Evolutionary conservation across 169 alveolate genomes (phyloP).

Genomic region (Babesia ovata): DNA sequence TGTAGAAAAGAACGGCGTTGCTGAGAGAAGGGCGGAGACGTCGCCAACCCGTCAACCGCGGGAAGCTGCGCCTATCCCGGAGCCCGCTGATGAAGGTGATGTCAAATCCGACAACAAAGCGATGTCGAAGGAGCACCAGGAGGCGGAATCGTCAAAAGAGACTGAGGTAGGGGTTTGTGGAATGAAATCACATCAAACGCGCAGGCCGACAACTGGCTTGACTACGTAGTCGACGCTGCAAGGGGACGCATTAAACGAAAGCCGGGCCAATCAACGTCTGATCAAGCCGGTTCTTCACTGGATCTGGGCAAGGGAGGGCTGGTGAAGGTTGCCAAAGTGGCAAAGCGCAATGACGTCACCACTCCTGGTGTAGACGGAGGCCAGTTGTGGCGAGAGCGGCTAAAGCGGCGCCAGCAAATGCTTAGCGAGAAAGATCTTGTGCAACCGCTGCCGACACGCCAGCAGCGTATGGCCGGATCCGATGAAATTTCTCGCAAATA

Average conservation of each 20-base stretch:
- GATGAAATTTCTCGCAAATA: neutral
- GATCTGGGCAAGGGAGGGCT: slow-evolving; percentile 28
- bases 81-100: too few relatives aligned
- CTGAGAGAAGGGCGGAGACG: too few relatives aligned
- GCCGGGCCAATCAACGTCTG: neutral
- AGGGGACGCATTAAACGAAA: slow-evolving; percentile 2
- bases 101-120: too few relatives aligned
- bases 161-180: too few relatives aligned
- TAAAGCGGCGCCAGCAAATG: neutral
- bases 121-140: too few relatives aligned
- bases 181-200: too few relatives aligned
- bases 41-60: too few relatives aligned
- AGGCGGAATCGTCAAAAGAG: too few relatives aligned
- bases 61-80: too few relatives aligned
- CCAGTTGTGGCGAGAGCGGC: slow-evolving; percentile 7
- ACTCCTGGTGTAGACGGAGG: slow-evolving; percentile 8
- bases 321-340: slow-evolving; percentile 11
- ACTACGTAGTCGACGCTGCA: slow-evolving; percentile 10
- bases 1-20: too few relatives aligned
- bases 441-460: slow-evolving; percentile 16
- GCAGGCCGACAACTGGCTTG: slow-evolving; percentile 5
- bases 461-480: slow-evolving; percentile 3
- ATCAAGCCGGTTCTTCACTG: neutral
- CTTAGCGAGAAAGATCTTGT: neutral
- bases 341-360: neutral